Evolutionary conservation across 768 basidiomycete genomes (phyloP).

Genomic region (Lentinula detonsa): DNA sequence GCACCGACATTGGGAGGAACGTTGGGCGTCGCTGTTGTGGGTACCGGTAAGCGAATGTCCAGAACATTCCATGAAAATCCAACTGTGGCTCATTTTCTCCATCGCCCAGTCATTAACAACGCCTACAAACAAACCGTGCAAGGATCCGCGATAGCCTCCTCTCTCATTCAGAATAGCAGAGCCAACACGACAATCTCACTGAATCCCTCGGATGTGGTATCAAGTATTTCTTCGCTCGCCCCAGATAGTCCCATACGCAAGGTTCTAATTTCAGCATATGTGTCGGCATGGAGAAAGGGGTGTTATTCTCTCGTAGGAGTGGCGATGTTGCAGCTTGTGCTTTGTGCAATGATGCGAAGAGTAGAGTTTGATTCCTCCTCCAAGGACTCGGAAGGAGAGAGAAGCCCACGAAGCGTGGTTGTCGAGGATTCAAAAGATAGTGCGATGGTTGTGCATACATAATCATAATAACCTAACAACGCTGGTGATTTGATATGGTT

Average conservation of each 20-base stretch:
- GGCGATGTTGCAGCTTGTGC: slow-evolving; percentile 15
- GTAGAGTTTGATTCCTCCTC: slow-evolving; percentile 1
- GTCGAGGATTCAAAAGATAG: slow-evolving; percentile 85
- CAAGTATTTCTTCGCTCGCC: slow-evolving; percentile 9
- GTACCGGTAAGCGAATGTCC: slow-evolving; percentile 11
- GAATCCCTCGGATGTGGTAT: slow-evolving; percentile 16
- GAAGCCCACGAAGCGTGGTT: background rate
- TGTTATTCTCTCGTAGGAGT: slow-evolving; percentile 15
- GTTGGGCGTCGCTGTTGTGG: slow-evolving; percentile 20
- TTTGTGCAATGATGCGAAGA: slow-evolving; percentile 13
- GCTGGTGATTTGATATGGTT: background rate
- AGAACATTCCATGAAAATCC: no score
- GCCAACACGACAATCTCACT: slow-evolving; percentile 8
- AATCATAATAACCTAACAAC: background rate
- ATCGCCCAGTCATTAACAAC: slow-evolving; percentile 17
- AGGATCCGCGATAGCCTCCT: background rate
- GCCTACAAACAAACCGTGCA: slow-evolving; percentile 11
- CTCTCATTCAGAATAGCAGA: background rate
- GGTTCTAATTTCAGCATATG: slow-evolving; percentile 13
- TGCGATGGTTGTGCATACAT: slow-evolving; percentile 22
- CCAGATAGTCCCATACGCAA: slow-evolving; percentile 4
- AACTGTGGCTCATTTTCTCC: background rate
- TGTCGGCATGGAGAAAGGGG: slow-evolving; percentile 16
- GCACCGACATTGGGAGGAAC: slow-evolving; percentile 18
- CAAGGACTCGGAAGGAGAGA: background rate